A percentile compares a stretch with the other conserved stretches of the same genome.
Conservation (phyloP, 2,329 filamentous ascomycete genomes). For the Neopestalotiopsis rosae region DNA sequence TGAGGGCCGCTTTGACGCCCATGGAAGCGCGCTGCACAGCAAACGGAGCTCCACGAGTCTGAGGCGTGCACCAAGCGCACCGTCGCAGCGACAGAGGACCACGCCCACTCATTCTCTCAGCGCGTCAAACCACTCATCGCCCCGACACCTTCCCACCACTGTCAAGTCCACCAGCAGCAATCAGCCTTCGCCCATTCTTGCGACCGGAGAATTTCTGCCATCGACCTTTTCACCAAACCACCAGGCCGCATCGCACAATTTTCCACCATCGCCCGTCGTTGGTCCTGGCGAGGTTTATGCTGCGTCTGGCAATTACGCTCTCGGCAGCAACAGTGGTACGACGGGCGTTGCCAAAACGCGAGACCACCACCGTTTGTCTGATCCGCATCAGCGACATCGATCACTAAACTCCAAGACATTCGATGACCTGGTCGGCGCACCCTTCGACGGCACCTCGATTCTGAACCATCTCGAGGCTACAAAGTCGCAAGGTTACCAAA, state of each 20-base stretch:
- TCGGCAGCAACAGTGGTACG: slow-evolving; percentile 16
- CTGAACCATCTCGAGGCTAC: slow-evolving; percentile 64
- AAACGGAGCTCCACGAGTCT: slow-evolving; percentile 69
- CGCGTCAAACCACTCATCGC: slow-evolving; percentile 54
- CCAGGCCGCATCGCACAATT: slow-evolving; percentile 29
- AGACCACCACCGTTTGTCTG: slow-evolving; percentile 37
- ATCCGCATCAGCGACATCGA: slow-evolving; percentile 36
- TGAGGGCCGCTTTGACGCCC: slow-evolving; percentile 60
- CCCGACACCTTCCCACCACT: slow-evolving; percentile 49
- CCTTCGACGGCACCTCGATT: slow-evolving; percentile 68
- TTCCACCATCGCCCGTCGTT: slow-evolving; percentile 22
- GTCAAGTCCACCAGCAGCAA: slow-evolving; percentile 33
- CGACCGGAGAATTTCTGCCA: slow-evolving; percentile 51
- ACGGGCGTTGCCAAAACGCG: slow-evolving; percentile 18
- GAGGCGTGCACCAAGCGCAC: slow-evolving; percentile 65
- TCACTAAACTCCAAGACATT: slow-evolving; percentile 51
- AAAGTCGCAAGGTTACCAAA: slow-evolving; percentile 42
- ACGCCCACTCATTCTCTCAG: slow-evolving; percentile 26
- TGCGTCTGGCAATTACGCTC: slow-evolving; percentile 23
- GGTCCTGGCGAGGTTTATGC: slow-evolving; percentile 30
- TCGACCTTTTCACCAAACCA: slow-evolving; percentile 41
- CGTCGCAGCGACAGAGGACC: slow-evolving; percentile 40
- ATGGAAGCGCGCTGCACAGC: slow-evolving; percentile 50
- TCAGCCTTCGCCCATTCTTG: slow-evolving; percentile 49
- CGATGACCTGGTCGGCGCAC: slow-evolving; percentile 68